Base-by-base conservation (phyloP, 192 early-diverging fungal species). In the Thamnidium elegans region DNA sequence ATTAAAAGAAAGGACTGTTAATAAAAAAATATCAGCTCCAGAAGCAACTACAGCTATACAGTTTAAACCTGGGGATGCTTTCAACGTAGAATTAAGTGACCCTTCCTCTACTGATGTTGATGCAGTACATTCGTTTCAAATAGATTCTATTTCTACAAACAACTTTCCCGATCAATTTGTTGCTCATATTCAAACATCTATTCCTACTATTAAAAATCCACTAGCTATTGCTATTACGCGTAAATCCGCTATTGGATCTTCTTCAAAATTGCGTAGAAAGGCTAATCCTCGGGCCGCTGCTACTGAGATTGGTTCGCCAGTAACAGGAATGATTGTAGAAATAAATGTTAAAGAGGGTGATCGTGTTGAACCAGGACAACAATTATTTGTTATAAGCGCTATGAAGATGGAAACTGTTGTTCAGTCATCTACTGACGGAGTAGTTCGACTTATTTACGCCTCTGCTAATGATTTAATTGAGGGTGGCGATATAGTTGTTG, bases 371-470 rank as follows among this genome's bases (percentile, higher is more conserved):
- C 48, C 50, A 21, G 72, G 72, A 7, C 67, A 74, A n/a, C 62
- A 74, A 36, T 21, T 65, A 7, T 65, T 65, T 50, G 67, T 74
- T 5, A 55, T 74, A 21, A 74, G 62, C 14, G 72, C 72, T 4
- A 74, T 74, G 72, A 74, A 74, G 32, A 74, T 74, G 72, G 72
- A 74, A 45, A 74, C 67, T 2, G 67, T 69, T 4, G 53, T 74
- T n/a, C 69, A 68, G 48, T 44, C 63, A 20, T 47, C 54, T 10
- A 39, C 65, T 8, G 1, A 31, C 43, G 72, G 67, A 10, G 34
- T 58, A 31, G 67, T 69, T 10, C 26, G 54, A 23, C 53, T 39
- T 9, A 44, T 69, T 4, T 62, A 50, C 46, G 72, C 67, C 36
- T 51, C 63, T 20, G 58, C 65, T 13, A 61, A 59, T 43, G 76